phyloP scores from a whole-genome alignment of 2,329 filamentous ascomycete genomes.

The Talaromyces sp. region DNA sequence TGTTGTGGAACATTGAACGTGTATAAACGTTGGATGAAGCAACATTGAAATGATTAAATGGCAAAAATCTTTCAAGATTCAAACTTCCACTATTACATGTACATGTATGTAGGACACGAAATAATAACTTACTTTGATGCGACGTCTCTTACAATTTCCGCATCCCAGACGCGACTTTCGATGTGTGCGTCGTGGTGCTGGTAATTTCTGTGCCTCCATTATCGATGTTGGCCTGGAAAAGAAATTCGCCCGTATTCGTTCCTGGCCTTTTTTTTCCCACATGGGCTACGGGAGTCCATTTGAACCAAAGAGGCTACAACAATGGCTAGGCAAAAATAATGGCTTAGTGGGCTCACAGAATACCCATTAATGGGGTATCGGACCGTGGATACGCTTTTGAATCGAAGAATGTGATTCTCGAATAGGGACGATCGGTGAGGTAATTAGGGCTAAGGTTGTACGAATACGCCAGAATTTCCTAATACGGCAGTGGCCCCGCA shows the following conservation, averaged over 20 bases:
- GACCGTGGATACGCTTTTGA: not conserved
- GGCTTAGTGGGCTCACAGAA: not conserved
- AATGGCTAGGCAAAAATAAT: not conserved
- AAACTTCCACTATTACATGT: not conserved
- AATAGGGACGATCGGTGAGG: not conserved
- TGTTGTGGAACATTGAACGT: too few relatives aligned
- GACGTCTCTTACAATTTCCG: conserved; percentile 26
- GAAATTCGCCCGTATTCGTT: not conserved
- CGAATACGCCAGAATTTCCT: not conserved
- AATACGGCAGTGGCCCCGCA: not conserved
- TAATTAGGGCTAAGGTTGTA: not conserved
- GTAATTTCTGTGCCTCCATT: not conserved
- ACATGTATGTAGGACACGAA: not conserved
- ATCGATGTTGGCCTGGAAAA: not conserved
- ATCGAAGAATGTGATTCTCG: not conserved
- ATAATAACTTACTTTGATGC: conserved; percentile 25
- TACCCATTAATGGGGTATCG: not conserved
- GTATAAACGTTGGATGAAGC: not conserved
- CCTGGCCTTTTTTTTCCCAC: not conserved
- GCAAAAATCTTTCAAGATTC: not conserved
- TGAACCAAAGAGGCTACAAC: not conserved
- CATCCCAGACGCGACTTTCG: conserved; percentile 29
- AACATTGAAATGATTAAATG: not conserved
- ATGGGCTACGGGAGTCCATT: not conserved
- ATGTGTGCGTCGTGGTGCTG: conserved; percentile 22